A percentile compares a stretch with the other conserved stretches of the same genome.
These are phyloP conservation scores for Colletotrichum caudatum DNA, from an alignment of 2,329 filamentous ascomycete species.

Conservation along the genomic window DNA sequence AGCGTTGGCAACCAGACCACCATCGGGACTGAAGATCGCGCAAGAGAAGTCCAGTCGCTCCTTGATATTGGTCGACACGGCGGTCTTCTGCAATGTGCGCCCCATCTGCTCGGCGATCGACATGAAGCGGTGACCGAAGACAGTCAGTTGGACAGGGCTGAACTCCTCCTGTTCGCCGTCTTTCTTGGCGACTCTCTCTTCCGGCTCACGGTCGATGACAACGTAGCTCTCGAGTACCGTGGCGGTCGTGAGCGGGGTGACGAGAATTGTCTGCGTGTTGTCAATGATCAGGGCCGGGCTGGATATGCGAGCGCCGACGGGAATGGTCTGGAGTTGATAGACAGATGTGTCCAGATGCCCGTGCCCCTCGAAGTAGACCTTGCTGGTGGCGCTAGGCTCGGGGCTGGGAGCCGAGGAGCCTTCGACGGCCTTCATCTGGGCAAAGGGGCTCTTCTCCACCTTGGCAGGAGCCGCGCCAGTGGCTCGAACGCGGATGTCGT, in stretches of 20 bases:
- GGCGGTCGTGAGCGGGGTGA: constrained; percentile 60
- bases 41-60: constrained; percentile 84
- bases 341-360: constrained; percentile 34
- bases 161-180: constrained; percentile 69
- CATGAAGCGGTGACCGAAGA: constrained; percentile 86
- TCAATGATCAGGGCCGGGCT: constrained; percentile 80
- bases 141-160: constrained; percentile 78
- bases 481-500: constrained; percentile 43
- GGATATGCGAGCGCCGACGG: constrained; percentile 46
- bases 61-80: constrained; percentile 82
- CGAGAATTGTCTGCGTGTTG: constrained; percentile 79
- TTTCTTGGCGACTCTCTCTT: constrained; percentile 63
- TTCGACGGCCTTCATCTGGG: constrained; percentile 36
- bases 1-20: constrained; percentile 79
- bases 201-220: constrained; percentile 49
- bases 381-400: constrained; percentile 73
- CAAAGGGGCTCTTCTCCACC: constrained; percentile 40
- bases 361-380: constrained; percentile 37
- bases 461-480: constrained; percentile 37
- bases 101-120: constrained; percentile 87
- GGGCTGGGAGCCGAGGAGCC: constrained; percentile 63
- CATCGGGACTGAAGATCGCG: constrained; percentile 79
- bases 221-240: constrained; percentile 52
- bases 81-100: constrained; percentile 79
- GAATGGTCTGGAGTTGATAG: constrained; percentile 34